Conservation (phyloP, 345 rosid genomes). For the Murraya koenigii region DNA sequence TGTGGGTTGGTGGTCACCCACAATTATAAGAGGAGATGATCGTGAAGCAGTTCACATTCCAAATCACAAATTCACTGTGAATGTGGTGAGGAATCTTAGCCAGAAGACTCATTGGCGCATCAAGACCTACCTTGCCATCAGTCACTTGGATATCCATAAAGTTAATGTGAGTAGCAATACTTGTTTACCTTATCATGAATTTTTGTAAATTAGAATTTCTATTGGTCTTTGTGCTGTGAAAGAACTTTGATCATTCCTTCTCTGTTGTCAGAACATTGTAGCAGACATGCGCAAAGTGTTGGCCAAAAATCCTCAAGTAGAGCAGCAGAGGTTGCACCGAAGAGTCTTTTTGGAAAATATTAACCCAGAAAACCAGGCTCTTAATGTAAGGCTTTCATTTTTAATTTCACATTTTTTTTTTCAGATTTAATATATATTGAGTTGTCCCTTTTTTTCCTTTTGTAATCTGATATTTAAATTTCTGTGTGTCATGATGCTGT, state of each 20-base stretch:
- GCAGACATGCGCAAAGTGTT: conserved; percentile 97
- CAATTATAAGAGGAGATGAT: conserved; percentile 92
- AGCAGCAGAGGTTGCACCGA: conserved; percentile 90
- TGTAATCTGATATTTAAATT: background rate
- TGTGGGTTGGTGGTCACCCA: conserved; percentile 99
- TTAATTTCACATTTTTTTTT: background rate
- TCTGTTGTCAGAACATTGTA: conserved; percentile 54
- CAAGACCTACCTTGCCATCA: conserved; percentile 83
- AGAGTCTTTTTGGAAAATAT: conserved; percentile 77
- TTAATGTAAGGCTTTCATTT: conserved; percentile 45
- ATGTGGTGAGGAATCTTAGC: conserved; percentile 89
- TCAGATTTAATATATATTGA: background rate
- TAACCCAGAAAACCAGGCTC: conserved; percentile 79
- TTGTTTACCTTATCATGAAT: conserved; percentile 12
- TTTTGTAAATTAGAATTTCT: background rate
- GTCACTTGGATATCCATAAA: conserved; percentile 89
- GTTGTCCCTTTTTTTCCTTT: background rate
- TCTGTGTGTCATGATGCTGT: background rate
- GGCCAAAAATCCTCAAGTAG: conserved; percentile 91
- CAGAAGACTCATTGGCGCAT: conserved; percentile 98
- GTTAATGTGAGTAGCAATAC: conserved; percentile 55
- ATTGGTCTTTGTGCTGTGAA: background rate
- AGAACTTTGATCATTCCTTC: conserved; percentile 13
- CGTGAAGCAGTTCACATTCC: conserved; percentile 98
- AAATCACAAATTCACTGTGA: conserved; percentile 83